Conservation (phyloP, 1,139 yeast genomes). For the Saccharomyces hybrid region DNA sequence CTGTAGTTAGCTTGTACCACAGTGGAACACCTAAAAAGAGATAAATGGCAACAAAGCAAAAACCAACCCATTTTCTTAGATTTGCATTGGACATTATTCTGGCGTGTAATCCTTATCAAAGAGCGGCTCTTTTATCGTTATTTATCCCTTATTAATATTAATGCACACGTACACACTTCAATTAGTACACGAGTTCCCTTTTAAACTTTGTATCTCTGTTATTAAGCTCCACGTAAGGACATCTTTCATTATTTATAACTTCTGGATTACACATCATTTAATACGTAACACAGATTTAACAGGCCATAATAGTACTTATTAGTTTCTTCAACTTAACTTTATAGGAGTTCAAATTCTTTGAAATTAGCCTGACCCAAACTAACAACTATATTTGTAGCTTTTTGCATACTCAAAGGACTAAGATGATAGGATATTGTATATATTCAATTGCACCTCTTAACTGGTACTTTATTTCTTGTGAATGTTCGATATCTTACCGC, state of each 20-base stretch:
- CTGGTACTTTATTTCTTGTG: not conserved
- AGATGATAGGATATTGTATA: not conserved
- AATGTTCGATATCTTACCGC: not conserved
- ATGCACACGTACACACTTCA: not conserved
- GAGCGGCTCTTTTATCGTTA: not conserved
- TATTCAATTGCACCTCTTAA: not conserved
- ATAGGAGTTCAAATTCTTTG: not conserved
- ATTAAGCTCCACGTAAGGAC: not conserved
- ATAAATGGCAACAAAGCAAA: slow-evolving; percentile 34
- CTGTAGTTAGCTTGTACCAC: slow-evolving; percentile 63
- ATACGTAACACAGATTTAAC: not conserved
- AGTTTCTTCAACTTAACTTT: not conserved
- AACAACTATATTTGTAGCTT: not conserved
- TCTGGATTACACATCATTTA: not conserved
- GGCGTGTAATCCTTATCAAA: not conserved
- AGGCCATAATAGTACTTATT: not conserved
- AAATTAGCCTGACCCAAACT: not conserved
- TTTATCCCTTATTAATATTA: not conserved
- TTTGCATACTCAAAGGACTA: not conserved
- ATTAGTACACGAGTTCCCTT: not conserved
- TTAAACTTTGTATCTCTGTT: not conserved
- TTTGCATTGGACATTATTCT: slow-evolving; percentile 6
- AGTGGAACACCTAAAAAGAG: slow-evolving; percentile 63
- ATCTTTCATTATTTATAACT: not conserved
- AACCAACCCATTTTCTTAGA: slow-evolving; percentile 20